A percentile compares a stretch with the other conserved stretches of the same genome.
Conservation (phyloP, 495 filamentous ascomycete genomes). For the Pseudoneurospora amorphoporcata region DNA sequence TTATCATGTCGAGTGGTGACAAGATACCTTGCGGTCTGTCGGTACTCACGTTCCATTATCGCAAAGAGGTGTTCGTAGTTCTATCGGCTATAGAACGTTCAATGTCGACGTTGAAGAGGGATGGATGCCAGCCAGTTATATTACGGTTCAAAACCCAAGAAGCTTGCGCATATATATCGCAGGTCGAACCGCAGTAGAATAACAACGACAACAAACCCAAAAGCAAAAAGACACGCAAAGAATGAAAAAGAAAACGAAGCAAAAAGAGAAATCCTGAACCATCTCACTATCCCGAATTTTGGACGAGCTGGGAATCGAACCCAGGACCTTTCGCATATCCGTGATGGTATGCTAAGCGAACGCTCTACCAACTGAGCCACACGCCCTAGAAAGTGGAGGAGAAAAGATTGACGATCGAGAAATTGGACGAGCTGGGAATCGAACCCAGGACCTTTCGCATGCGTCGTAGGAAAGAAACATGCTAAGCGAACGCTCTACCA, state of each 20-base stretch:
- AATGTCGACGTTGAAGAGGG: too few species aligned
- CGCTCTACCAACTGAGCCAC: neutral
- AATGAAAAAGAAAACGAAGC: too few species aligned
- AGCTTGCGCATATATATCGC: too few species aligned
- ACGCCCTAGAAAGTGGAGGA: neutral
- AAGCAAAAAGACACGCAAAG: neutral
- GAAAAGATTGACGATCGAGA: neutral
- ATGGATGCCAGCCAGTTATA: too few species aligned
- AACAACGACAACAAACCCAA: neutral
- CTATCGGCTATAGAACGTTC: too few species aligned
- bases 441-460: neutral
- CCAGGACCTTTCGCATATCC: neutral
- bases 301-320: neutral
- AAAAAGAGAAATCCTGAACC: neutral
- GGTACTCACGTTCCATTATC: too few species aligned
- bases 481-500: neutral
- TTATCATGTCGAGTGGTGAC: too few species aligned
- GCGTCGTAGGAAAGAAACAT: neutral
- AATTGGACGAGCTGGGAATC: neutral
- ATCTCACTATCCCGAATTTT: neutral
- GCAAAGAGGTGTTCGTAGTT: too few species aligned
- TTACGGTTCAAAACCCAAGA: too few species aligned
- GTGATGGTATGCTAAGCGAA: neutral
- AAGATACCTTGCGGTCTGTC: too few species aligned
- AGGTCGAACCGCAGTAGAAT: neutral